These are phyloP conservation scores for Rhizopogon vinicolor DNA, from an alignment of 768 basidiomycete species.

Conservation along the genomic window DNA sequence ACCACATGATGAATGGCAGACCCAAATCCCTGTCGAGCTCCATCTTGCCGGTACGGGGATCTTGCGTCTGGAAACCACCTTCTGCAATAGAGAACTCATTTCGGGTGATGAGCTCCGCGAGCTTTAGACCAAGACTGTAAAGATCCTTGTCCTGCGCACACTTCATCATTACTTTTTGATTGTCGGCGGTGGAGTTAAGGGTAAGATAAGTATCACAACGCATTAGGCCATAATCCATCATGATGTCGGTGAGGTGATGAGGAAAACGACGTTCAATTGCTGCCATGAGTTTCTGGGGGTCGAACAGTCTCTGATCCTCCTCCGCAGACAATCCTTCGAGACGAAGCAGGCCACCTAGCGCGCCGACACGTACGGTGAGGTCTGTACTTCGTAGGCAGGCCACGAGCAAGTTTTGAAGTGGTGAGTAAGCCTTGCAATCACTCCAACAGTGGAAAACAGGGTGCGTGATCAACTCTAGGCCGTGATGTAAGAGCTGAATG, in stretches of 20 bases:
- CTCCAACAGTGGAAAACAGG: conserved; percentile 40
- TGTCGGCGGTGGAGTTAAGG: conserved; percentile 35
- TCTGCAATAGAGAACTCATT: conserved; percentile 61
- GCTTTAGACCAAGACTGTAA: conserved; percentile 43
- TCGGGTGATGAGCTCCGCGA: conserved; percentile 45
- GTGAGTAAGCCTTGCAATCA: conserved; percentile 39
- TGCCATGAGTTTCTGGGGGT: conserved; percentile 43
- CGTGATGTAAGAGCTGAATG: conserved; percentile 46
- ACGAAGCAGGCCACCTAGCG: conserved; percentile 50
- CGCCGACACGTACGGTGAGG: conserved; percentile 46
- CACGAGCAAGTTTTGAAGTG: conserved; percentile 46
- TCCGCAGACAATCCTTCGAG: conserved; percentile 41
- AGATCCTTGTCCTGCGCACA: conserved; percentile 45
- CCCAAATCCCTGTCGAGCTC: conserved; percentile 39
- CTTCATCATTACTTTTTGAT: conserved; percentile 50
- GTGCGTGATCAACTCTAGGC: conserved; percentile 39
- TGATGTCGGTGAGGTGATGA: conserved; percentile 37
- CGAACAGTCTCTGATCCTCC: conserved; percentile 39
- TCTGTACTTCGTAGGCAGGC: conserved; percentile 53
- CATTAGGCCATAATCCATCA: conserved; percentile 43
- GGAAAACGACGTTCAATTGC: conserved; percentile 42
- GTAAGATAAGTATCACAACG: conserved; percentile 46
- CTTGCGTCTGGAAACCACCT: conserved; percentile 46
- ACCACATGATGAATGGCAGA: conserved; percentile 56
- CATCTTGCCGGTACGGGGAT: conserved; percentile 37